Percentiles rank a stretch among this genome's conserved stretches.
Evolutionary conservation across 139 green algal species (phyloP).

Genomic region (Auxenochlorella pyrenoidosa): DNA sequence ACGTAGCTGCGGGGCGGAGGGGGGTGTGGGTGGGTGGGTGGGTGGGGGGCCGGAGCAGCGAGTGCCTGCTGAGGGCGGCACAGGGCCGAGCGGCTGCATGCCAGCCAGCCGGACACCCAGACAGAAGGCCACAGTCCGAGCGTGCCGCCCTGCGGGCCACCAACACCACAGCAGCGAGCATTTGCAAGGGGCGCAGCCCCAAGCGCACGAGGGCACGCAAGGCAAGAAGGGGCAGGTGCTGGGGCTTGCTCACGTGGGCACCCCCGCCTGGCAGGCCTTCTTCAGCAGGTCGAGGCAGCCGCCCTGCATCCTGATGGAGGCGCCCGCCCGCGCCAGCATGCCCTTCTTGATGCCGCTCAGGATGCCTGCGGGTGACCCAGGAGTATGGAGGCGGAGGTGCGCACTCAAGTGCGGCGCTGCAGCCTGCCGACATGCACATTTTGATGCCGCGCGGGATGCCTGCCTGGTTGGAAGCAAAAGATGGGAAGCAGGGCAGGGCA

Average conservation of each 20-base stretch:
- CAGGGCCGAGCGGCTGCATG: too few relatives aligned
- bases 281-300: conserved; percentile 56
- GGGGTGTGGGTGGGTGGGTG: background rate
- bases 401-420: too few relatives aligned
- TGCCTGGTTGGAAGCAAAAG: too few relatives aligned
- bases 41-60: background rate
- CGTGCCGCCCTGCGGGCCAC: too few relatives aligned
- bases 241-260: conserved; percentile 44
- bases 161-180: background rate
- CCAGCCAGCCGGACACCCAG: too few relatives aligned
- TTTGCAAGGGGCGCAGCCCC: background rate
- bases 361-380: conserved; percentile 46
- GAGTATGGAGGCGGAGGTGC: too few relatives aligned
- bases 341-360: conserved; percentile 57
- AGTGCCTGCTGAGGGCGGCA: too few relatives aligned
- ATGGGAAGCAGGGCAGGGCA: too few relatives aligned
- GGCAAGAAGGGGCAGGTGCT: background rate
- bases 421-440: too few relatives aligned
- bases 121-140: too few relatives aligned
- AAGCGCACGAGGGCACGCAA: background rate
- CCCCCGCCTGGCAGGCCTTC: conserved; percentile 43
- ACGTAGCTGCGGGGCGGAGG: conserved; percentile 35
- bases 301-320: conserved; percentile 51
- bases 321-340: conserved; percentile 36
- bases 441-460: too few relatives aligned